Conservation (phyloP, 768 basidiomycete species). For the Lentinula raphanica region DNA sequence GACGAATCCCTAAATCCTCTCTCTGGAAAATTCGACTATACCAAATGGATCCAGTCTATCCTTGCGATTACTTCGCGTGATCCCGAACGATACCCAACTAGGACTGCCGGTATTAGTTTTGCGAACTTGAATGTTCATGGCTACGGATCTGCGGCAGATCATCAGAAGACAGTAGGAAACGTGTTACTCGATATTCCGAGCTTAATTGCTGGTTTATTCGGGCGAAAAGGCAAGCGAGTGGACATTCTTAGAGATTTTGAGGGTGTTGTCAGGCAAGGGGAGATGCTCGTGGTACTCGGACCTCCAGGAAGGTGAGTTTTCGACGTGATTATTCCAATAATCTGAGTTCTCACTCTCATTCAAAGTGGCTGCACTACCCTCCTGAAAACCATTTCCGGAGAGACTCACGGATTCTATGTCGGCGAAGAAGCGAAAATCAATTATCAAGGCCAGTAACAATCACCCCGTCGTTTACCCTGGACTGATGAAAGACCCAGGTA, state of each 20-base stretch:
- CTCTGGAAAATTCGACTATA: constrained; percentile 27
- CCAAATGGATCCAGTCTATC: constrained; percentile 26
- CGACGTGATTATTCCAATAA: not conserved
- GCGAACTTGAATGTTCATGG: constrained; percentile 29
- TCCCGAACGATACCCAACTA: constrained; percentile 18
- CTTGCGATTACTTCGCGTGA: constrained; percentile 20
- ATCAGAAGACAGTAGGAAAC: constrained; percentile 38
- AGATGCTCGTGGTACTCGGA: constrained; percentile 46
- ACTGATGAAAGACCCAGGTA: constrained; percentile 21
- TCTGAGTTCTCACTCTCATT: not conserved
- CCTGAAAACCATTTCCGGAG: constrained; percentile 44
- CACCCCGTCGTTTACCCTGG: not conserved
- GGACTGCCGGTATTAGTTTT: constrained; percentile 33
- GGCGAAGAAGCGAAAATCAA: constrained; percentile 10
- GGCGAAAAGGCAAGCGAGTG: constrained; percentile 16
- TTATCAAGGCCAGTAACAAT: not conserved
- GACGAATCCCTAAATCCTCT: constrained; percentile 25
- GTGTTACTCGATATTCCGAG: constrained; percentile 18
- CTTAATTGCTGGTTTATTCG: constrained; percentile 11
- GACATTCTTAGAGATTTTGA: constrained; percentile 43
- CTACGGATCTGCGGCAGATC: constrained; percentile 27
- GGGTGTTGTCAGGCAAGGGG: constrained; percentile 41
- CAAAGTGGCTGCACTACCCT: constrained; percentile 40
- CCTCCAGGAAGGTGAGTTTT: constrained; percentile 29
- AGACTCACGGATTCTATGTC: constrained; percentile 23